phyloP scores from a whole-genome alignment of 1,284 basidiomycete species.

The Ceratobasidium sp. region DNA sequence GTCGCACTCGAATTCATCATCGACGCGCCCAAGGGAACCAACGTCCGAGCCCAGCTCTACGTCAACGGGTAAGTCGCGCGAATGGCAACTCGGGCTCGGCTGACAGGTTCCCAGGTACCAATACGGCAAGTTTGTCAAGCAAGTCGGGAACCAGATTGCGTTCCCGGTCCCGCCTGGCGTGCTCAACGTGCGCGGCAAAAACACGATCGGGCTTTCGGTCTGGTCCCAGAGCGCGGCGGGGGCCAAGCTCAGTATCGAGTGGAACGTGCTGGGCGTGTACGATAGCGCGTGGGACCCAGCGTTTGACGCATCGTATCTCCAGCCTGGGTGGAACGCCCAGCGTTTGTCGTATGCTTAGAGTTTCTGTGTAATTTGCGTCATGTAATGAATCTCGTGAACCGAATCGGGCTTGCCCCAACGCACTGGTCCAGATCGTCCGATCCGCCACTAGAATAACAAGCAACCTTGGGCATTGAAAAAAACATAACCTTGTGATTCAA shows the following conservation, averaged over 20 bases:
- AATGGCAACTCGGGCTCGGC: neutral
- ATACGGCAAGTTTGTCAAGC: slow-evolving; percentile 39
- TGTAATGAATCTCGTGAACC: too few relatives aligned
- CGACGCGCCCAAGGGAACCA: slow-evolving; percentile 22
- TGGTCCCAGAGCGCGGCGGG: slow-evolving; percentile 37
- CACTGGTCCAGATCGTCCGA: too few relatives aligned
- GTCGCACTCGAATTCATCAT: slow-evolving; percentile 34
- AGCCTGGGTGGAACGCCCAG: slow-evolving; percentile 27
- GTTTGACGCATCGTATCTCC: slow-evolving; percentile 28
- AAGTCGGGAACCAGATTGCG: slow-evolving; percentile 39
- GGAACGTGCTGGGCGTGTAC: slow-evolving; percentile 36
- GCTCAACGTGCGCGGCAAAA: slow-evolving; percentile 37
- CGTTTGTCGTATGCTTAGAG: slow-evolving; percentile 20
- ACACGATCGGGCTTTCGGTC: slow-evolving; percentile 39
- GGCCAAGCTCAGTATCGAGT: slow-evolving; percentile 31
- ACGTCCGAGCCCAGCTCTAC: slow-evolving; percentile 41
- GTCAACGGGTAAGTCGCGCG: slow-evolving; percentile 37
- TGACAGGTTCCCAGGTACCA: slow-evolving; percentile 33
- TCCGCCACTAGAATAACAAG: too few relatives aligned
- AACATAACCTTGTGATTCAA: too few relatives aligned
- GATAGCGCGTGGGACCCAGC: slow-evolving; percentile 35
- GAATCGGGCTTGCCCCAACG: too few relatives aligned
- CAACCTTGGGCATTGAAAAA: too few relatives aligned
- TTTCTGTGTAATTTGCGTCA: too few relatives aligned
- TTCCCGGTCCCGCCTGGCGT: slow-evolving; percentile 41